Evolutionary conservation across 192 early-diverging fungal species (phyloP).

Genomic region (Backusella mclennaniae): DNA sequence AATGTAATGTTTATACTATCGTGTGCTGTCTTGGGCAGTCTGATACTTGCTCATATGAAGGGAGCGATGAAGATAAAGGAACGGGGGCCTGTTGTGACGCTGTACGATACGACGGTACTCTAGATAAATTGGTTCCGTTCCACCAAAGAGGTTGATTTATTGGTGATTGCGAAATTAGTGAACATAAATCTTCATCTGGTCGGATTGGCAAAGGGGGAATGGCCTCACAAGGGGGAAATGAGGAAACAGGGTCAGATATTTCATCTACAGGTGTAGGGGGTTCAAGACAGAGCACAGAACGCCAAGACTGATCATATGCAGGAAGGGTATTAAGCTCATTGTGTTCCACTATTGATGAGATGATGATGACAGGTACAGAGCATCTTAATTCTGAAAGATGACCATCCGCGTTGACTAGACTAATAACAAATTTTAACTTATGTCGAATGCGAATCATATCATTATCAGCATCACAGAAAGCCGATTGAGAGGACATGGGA

Average conservation of each 20-base stretch:
- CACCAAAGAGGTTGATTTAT: constrained; percentile 15
- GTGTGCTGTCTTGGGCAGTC: neutral
- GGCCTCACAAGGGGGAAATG: neutral
- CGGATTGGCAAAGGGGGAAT: neutral
- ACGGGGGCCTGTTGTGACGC: constrained; percentile 10
- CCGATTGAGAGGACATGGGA: constrained; percentile 11
- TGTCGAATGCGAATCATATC: constrained; percentile 40
- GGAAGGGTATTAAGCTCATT: constrained; percentile 28
- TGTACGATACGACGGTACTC: constrained; percentile 27
- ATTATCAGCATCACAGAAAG: constrained; percentile 38
- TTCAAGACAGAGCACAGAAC: neutral
- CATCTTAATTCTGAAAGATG: constrained; percentile 39
- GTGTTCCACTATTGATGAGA: constrained; percentile 24
- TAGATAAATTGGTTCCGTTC: constrained; percentile 19
- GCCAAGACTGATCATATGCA: constrained; percentile 29
- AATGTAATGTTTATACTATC: neutral
- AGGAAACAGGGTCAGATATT: neutral
- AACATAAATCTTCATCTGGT: neutral
- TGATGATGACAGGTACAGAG: constrained; percentile 35
- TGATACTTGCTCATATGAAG: constrained; percentile 5
- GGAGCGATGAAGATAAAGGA: constrained; percentile 3
- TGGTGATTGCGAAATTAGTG: neutral
- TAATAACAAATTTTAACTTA: constrained; percentile 38
- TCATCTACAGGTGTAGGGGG: neutral
- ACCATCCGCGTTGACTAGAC: constrained; percentile 29